Evolutionary conservation across 176 grass and related monocot genomes (phyloP).

Genomic region (Rhipidocladum racemiflorum): DNA sequence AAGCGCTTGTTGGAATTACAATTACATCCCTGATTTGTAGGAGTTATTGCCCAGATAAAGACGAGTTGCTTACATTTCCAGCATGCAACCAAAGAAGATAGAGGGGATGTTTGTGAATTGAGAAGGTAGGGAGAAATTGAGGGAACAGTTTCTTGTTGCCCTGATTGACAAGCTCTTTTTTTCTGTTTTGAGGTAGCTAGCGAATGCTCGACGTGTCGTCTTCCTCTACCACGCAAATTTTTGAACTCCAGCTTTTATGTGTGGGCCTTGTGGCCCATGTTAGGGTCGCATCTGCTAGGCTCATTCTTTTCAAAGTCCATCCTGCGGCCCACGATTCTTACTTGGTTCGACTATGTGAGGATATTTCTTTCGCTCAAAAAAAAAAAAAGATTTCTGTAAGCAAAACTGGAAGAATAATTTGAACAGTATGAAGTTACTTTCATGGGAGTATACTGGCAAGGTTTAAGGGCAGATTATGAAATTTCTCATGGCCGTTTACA

Average conservation of each 20-base stretch:
- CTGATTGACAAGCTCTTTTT: too few species aligned
- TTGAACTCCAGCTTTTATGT: not conserved
- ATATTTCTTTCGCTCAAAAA: not conserved
- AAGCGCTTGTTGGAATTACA: too few species aligned
- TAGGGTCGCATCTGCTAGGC: not conserved
- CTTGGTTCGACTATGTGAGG: not conserved
- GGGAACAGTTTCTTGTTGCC: too few species aligned
- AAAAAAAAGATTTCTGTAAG: not conserved
- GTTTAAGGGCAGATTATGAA: not conserved
- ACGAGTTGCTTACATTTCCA: too few species aligned
- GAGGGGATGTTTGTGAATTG: too few species aligned
- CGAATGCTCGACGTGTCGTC: not conserved
- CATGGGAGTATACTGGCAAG: not conserved
- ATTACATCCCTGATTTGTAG: too few species aligned
- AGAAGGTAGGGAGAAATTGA: too few species aligned
- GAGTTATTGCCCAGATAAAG: too few species aligned
- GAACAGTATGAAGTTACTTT: not conserved
- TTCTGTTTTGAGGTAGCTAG: not conserved
- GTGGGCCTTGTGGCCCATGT: not conserved
- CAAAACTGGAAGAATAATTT: not conserved
- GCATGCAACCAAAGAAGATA: too few species aligned
- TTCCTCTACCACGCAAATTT: not conserved
- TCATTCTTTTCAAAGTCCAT: not conserved
- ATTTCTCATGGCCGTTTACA: too few species aligned
- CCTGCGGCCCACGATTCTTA: not conserved